These are phyloP conservation scores for Aspergillus sp. DNA, from an alignment of 2,329 filamentous ascomycete species.

Conservation along the genomic window DNA sequence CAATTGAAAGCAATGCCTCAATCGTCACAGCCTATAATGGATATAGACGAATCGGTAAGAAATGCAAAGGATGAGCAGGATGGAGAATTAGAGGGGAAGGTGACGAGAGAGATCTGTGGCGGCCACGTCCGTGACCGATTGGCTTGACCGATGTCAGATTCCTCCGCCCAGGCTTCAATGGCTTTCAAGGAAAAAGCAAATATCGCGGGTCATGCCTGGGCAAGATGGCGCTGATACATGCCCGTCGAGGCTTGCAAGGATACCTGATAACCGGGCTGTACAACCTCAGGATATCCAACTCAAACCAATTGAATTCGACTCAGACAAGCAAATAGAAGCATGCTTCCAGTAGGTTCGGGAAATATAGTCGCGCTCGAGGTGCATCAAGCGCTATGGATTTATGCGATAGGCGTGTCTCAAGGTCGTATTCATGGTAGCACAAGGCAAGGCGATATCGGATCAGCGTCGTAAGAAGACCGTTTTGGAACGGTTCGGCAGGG, in stretches of 20 bases:
- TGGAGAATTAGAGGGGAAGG: background rate
- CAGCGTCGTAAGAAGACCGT: background rate
- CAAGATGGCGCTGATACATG: background rate
- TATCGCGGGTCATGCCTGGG: background rate
- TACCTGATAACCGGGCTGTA: too few species aligned
- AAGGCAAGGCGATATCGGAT: background rate
- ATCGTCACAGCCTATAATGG: background rate
- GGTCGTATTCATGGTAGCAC: background rate
- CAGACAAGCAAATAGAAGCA: too few species aligned
- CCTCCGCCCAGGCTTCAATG: background rate
- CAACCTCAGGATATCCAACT: too few species aligned
- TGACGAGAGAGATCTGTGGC: too few species aligned
- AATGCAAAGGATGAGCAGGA: background rate
- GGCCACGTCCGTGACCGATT: background rate
- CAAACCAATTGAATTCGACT: too few species aligned
- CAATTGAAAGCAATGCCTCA: slow-evolving; percentile 1
- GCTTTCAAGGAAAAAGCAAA: background rate
- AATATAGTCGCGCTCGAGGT: background rate
- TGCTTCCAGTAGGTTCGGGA: too few species aligned
- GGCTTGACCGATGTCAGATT: background rate
- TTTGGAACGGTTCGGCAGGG: background rate
- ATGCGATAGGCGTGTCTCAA: background rate
- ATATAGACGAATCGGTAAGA: too few species aligned
- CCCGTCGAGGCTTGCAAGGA: background rate
- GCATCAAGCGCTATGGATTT: background rate